phyloP scores from a whole-genome alignment of 139 green algal species.

The Pseudopediastrum boryanum region DNA sequence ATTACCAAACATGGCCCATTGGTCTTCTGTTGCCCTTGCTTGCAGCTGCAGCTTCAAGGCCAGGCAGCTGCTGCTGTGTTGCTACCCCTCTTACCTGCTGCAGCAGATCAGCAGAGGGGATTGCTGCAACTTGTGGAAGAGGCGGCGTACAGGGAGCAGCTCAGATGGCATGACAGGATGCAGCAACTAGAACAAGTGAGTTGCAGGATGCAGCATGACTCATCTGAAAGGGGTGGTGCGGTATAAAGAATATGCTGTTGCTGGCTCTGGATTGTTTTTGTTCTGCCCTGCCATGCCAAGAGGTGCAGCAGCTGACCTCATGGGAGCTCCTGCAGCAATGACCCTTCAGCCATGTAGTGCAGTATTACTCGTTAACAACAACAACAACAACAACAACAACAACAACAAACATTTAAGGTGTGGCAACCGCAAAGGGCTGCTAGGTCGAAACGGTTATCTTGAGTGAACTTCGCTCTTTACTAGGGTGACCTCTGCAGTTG shows the following conservation, averaged over 20 bases:
- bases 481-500: too few relatives aligned
- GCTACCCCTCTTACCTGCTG: slow-evolving; percentile 11
- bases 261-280: not conserved
- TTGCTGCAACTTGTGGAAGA: too few relatives aligned
- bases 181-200: too few relatives aligned
- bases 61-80: not conserved
- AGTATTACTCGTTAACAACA: too few relatives aligned
- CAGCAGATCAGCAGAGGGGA: not conserved
- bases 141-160: not conserved
- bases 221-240: not conserved
- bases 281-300: not conserved
- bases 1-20: not conserved
- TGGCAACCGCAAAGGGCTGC: too few relatives aligned
- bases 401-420: too few relatives aligned
- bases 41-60: not conserved
- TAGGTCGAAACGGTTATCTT: too few relatives aligned
- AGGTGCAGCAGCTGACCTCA: not conserved
- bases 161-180: not conserved
- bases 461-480: too few relatives aligned
- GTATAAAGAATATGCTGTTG: not conserved
- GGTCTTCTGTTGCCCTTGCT: not conserved
- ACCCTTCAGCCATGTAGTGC: too few relatives aligned
- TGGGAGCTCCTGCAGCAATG: not conserved
- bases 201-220: not conserved
- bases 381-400: too few relatives aligned